Conservation (phyloP, 768 basidiomycete species). For the Obba rivulosa region DNA sequence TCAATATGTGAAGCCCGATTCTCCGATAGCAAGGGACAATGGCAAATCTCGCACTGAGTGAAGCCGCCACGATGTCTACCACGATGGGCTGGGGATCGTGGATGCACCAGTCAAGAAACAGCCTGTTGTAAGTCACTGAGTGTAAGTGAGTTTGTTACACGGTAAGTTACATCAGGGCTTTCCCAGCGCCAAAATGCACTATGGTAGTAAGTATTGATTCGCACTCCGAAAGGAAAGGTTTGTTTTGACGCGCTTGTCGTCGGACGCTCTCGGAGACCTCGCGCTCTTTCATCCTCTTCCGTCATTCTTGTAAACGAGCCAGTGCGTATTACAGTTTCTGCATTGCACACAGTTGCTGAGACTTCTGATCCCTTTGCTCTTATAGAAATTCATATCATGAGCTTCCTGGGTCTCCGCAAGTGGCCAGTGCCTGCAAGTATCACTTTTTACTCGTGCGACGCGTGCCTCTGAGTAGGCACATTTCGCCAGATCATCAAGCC, state of each 20-base stretch:
- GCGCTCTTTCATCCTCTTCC: not conserved
- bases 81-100: not conserved
- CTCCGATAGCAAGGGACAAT: no score
- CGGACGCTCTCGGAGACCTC: not conserved
- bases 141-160: no score
- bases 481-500: conserved; percentile 57
- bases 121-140: no score
- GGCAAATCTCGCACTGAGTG: no score
- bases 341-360: no score
- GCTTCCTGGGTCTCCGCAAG: conserved; percentile 76
- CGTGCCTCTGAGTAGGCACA: not conserved
- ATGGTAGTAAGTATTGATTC: not conserved
- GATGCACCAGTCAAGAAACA: not conserved
- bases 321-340: no score
- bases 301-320: not conserved
- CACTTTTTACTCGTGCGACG: not conserved
- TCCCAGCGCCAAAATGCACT: no score
- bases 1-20: no score
- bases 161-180: no score
- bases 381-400: conserved; percentile 35
- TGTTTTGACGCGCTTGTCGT: no score
- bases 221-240: conserved; percentile 1
- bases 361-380: not conserved
- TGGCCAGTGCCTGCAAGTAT: conserved; percentile 71
- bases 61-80: no score